These are phyloP conservation scores for Mortierella polycephala DNA, from an alignment of 371 early-diverging fungal species.

Conservation along the genomic window DNA sequence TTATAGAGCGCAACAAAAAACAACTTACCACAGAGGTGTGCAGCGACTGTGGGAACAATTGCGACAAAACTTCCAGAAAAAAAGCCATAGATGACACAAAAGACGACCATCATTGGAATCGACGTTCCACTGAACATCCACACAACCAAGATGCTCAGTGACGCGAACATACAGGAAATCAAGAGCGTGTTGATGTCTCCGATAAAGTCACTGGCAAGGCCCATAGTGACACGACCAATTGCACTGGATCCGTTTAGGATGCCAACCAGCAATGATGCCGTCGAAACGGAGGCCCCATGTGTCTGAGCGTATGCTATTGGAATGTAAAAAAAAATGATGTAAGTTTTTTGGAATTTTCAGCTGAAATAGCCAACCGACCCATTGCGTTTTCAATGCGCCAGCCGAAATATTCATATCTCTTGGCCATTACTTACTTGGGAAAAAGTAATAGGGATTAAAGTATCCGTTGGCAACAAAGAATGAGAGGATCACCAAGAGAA, in stretches of 20 bases:
- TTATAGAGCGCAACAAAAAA: conserved; percentile 18
- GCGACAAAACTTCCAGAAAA: conserved; percentile 61
- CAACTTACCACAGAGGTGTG: conserved; percentile 57
- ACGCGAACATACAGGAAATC: conserved; percentile 54
- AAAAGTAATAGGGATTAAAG: conserved; percentile 44
- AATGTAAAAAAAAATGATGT: neutral
- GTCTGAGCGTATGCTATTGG: conserved; percentile 26
- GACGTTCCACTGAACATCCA: conserved; percentile 68
- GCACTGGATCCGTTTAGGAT: conserved; percentile 51
- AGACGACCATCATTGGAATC: conserved; percentile 57
- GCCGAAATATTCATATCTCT: neutral
- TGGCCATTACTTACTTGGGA: conserved; percentile 27
- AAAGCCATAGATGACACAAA: conserved; percentile 64
- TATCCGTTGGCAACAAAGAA: conserved; percentile 48
- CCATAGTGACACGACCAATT: conserved; percentile 44
- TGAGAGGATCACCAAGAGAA: conserved; percentile 14
- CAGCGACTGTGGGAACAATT: conserved; percentile 63
- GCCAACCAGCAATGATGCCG: conserved; percentile 60
- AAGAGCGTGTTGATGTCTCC: conserved; percentile 71
- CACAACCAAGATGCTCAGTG: conserved; percentile 62
- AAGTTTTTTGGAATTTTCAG: neutral
- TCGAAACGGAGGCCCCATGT: conserved; percentile 49
- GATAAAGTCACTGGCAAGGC: conserved; percentile 57
- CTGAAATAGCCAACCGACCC: neutral
- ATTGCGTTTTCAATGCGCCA: neutral